phyloP scores from a whole-genome alignment of 257 asterid genomes.

The Nicotiana tomentosiformis region DNA sequence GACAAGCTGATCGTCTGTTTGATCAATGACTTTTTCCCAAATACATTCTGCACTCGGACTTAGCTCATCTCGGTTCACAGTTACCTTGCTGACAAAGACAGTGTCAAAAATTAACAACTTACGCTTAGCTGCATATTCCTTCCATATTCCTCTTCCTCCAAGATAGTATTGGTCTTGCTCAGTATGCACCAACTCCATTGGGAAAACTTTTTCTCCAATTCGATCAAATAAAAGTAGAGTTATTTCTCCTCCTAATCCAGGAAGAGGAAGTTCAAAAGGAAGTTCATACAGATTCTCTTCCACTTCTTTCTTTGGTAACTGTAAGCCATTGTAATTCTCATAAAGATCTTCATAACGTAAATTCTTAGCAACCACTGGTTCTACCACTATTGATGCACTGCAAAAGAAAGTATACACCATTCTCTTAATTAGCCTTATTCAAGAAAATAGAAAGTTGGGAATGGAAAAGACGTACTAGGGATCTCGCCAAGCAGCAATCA shows the following conservation, averaged over 20 bases:
- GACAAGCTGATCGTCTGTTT: not conserved
- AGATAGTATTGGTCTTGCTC: not conserved
- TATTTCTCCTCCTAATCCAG: not conserved
- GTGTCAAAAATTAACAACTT: not conserved
- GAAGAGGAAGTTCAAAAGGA: not conserved
- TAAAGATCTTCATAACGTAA: not conserved
- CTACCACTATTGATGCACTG: not conserved
- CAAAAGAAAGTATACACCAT: not conserved
- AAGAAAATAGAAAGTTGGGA: not conserved
- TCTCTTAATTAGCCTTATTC: not conserved
- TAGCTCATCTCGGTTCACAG: too few species aligned
- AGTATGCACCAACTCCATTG: not conserved
- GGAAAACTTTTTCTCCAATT: not conserved
- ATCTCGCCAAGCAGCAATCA: not conserved
- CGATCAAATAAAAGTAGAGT: not conserved
- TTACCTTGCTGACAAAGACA: not conserved
- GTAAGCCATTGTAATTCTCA: not conserved
- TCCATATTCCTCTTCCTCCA: not conserved
- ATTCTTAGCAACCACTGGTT: not conserved
- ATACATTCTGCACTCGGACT: not conserved
- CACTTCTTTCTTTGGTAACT: not conserved
- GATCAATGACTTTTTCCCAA: too few species aligned
- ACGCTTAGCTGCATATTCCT: not conserved
- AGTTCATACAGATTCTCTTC: not conserved
- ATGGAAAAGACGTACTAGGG: not conserved